Percentiles rank a stretch among this genome's conserved stretches.
Evolutionary conservation across 208 protist species (phyloP).

Genomic region (Leishmania turanica): DNA sequence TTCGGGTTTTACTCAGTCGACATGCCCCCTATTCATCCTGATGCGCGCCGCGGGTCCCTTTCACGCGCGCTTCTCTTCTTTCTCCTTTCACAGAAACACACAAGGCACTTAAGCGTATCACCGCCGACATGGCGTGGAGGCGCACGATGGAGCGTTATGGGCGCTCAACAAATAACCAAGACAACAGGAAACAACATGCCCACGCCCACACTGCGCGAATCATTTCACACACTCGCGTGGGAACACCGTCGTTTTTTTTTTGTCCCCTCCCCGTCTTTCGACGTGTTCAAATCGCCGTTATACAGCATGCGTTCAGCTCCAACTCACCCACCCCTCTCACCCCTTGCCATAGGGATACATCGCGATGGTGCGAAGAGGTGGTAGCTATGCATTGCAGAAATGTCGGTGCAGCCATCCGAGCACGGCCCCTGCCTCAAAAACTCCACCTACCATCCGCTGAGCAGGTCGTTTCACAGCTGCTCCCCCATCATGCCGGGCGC

Average conservation of each 20-base stretch:
- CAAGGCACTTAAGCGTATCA: not conserved
- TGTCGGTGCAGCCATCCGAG: too few relatives aligned
- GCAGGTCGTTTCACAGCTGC: too few relatives aligned
- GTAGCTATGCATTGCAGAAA: too few relatives aligned
- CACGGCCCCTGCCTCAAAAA: too few relatives aligned
- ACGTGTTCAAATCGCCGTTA: too few relatives aligned
- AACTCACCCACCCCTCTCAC: too few relatives aligned
- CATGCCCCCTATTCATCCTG: not conserved
- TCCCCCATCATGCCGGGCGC: too few relatives aligned
- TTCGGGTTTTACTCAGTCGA: not conserved
- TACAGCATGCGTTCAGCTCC: too few relatives aligned
- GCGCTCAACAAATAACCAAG: not conserved
- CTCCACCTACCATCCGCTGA: too few relatives aligned
- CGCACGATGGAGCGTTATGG: not conserved
- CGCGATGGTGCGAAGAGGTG: too few relatives aligned
- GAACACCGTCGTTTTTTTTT: not conserved
- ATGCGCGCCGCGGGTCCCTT: not conserved
- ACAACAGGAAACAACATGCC: not conserved
- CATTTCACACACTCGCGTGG: not conserved
- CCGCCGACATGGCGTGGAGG: not conserved
- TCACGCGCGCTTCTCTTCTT: not conserved
- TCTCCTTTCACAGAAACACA: constrained; percentile 1
- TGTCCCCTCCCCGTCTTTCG: too few relatives aligned
- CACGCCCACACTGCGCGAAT: not conserved
- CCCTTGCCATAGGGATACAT: too few relatives aligned